Evolutionary conservation across 2,329 filamentous ascomycete species (phyloP).

Genomic region (Aspergillus sp.): DNA sequence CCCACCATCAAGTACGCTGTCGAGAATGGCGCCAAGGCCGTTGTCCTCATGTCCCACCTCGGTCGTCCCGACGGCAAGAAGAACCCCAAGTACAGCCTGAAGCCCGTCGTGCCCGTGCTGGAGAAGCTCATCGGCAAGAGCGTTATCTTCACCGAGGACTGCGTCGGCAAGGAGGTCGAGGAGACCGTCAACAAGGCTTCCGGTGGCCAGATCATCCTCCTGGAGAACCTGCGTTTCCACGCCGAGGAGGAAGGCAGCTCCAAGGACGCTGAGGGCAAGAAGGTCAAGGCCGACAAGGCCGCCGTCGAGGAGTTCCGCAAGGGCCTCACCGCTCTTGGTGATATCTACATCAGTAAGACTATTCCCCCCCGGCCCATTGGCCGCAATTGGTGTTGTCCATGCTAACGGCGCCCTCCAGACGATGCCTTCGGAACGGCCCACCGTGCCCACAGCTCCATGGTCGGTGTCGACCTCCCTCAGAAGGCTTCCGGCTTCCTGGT

Average conservation of each 20-base stretch:
- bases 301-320: constrained; percentile 93
- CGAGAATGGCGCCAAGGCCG: constrained; percentile 84
- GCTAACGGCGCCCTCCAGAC: constrained; percentile 52
- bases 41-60: constrained; percentile 97
- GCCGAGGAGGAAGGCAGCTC: constrained; percentile 95
- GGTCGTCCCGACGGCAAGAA: constrained; percentile 87
- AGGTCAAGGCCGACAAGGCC: constrained; percentile 94
- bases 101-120: constrained; percentile 86
- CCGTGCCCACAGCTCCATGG: constrained; percentile 98
- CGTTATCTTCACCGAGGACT: constrained; percentile 87
- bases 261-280: constrained; percentile 93
- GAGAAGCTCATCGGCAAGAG: constrained; percentile 83
- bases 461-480: constrained; percentile 90
- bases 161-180: constrained; percentile 86
- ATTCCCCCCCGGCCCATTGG: not conserved
- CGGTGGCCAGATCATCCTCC: constrained; percentile 78
- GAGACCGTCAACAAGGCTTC: constrained; percentile 79
- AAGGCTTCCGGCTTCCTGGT: constrained; percentile 98
- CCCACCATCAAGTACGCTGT: constrained; percentile 94
- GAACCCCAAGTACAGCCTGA: constrained; percentile 91
- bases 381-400: not conserved
- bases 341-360: constrained; percentile 87
- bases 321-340: constrained; percentile 88
- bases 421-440: constrained; percentile 98
- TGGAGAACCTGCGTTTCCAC: constrained; percentile 99